Evolutionary conservation across 495 filamentous ascomycete species (phyloP).

Genomic region (Aspergillus homomorphus): DNA sequence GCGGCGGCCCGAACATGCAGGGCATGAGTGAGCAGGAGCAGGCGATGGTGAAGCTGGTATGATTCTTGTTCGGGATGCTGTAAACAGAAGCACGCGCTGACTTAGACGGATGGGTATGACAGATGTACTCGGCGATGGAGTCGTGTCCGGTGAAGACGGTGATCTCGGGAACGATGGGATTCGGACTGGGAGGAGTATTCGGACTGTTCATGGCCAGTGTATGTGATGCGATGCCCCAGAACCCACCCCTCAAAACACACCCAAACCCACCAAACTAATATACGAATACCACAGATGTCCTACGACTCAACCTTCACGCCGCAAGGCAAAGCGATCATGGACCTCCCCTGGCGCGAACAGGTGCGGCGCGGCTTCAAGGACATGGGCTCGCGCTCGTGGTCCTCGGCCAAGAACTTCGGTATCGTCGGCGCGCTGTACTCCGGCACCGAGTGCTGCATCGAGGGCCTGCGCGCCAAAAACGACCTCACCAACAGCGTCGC

Average conservation of each 20-base stretch:
- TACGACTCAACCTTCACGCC: constrained; percentile 79
- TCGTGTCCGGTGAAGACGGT: constrained; percentile 81
- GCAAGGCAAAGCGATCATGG: constrained; percentile 58
- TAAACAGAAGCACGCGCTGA: background rate
- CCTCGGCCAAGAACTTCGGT: constrained; percentile 92
- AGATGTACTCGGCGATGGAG: constrained; percentile 85
- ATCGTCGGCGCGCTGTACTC: constrained; percentile 84
- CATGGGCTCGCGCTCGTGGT: constrained; percentile 82
- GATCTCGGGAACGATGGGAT: constrained; percentile 81
- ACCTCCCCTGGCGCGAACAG: constrained; percentile 79
- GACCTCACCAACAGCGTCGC: constrained; percentile 84
- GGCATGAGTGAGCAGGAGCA: constrained; percentile 54
- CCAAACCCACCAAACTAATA: background rate
- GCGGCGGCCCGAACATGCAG: constrained; percentile 26
- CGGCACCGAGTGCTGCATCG: constrained; percentile 94
- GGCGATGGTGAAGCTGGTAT: constrained; percentile 51
- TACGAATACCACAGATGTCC: constrained; percentile 63
- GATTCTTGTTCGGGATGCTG: constrained; percentile 13
- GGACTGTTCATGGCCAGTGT: constrained; percentile 94
- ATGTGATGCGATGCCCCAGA: constrained; percentile 43
- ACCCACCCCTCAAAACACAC: constrained; percentile 2
- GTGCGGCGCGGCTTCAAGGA: constrained; percentile 82
- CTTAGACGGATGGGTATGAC: background rate
- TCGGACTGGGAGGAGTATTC: constrained; percentile 87
- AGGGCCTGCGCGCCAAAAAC: constrained; percentile 87